Conservation (phyloP, 768 basidiomycete species). For the Leccinum truebloodii region DNA sequence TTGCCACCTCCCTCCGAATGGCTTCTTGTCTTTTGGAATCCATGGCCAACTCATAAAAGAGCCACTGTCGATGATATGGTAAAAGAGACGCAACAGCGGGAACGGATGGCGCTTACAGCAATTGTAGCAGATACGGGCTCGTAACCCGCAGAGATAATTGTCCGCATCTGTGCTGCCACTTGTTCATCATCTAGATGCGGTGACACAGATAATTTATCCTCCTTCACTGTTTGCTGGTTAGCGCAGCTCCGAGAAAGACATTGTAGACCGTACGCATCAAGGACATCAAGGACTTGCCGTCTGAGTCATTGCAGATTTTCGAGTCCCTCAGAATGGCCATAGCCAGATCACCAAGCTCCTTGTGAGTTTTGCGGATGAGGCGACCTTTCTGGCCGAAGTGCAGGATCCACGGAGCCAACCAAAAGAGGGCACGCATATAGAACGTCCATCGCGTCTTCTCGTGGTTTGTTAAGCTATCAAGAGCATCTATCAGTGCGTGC, state of each 20-base stretch:
- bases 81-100: neutral
- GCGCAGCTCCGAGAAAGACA: neutral
- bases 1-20: slow-evolving; percentile 55
- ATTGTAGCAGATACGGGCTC: slow-evolving; percentile 41
- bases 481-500: slow-evolving; percentile 49
- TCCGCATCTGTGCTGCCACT: slow-evolving; percentile 61
- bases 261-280: slow-evolving; percentile 46
- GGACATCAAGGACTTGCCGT: slow-evolving; percentile 52
- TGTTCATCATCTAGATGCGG: slow-evolving; percentile 48
- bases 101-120: slow-evolving; percentile 24
- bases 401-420: slow-evolving; percentile 57
- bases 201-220: slow-evolving; percentile 43
- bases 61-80: slow-evolving; percentile 47
- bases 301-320: slow-evolving; percentile 43
- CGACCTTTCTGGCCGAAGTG: slow-evolving; percentile 57
- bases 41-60: slow-evolving; percentile 59
- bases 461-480: slow-evolving; percentile 62
- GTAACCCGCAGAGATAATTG: slow-evolving; percentile 58
- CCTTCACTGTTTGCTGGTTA: slow-evolving; percentile 36
- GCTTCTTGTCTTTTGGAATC: slow-evolving; percentile 52
- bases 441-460: slow-evolving; percentile 58
- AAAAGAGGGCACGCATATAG: slow-evolving; percentile 65
- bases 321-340: slow-evolving; percentile 57
- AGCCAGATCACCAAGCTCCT: slow-evolving; percentile 54
- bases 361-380: slow-evolving; percentile 55